Percentiles rank a stretch among this genome's conserved stretches.
phyloP scores from a whole-genome alignment of 352 stramenopile genomes.

The Globisporangium nunn region DNA sequence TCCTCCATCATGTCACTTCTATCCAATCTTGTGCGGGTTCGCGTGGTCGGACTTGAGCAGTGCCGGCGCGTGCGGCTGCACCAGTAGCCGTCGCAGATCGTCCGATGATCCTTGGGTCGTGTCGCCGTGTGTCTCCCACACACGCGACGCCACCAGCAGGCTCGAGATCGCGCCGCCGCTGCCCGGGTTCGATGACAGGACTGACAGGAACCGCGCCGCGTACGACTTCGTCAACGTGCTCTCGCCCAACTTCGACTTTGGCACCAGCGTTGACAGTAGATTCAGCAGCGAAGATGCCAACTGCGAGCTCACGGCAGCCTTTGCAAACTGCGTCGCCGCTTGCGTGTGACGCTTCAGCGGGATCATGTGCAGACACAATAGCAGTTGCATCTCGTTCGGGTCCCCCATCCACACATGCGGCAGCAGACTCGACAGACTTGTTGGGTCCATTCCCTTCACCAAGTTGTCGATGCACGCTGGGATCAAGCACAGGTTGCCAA shows the following conservation, averaged over 20 bases:
- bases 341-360: slow-evolving; percentile 83
- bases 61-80: slow-evolving; percentile 61
- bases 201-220: slow-evolving; percentile 71
- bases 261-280: slow-evolving; percentile 69
- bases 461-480: slow-evolving; percentile 83
- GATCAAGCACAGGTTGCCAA: slow-evolving; percentile 82
- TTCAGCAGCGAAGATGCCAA: slow-evolving; percentile 77
- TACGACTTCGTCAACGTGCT: slow-evolving; percentile 79
- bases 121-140: slow-evolving; percentile 80
- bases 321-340: slow-evolving; percentile 78
- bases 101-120: slow-evolving; percentile 75
- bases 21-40: slow-evolving; percentile 84
- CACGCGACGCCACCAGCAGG: slow-evolving; percentile 64
- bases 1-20: slow-evolving; percentile 1
- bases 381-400: slow-evolving; percentile 72
- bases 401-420: slow-evolving; percentile 75
- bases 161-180: slow-evolving; percentile 80
- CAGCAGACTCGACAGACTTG: slow-evolving; percentile 57
- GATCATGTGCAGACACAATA: slow-evolving; percentile 86
- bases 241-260: slow-evolving; percentile 75
- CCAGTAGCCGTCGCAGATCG: slow-evolving; percentile 68
- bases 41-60: slow-evolving; percentile 74
- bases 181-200: slow-evolving; percentile 78
- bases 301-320: slow-evolving; percentile 69
- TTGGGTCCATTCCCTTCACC: slow-evolving; percentile 82